Evolutionary conservation across 495 filamentous ascomycete species (phyloP), one percentile per base, ranked within the genome.

Genomic region (Immersiella caudata): DNA sequence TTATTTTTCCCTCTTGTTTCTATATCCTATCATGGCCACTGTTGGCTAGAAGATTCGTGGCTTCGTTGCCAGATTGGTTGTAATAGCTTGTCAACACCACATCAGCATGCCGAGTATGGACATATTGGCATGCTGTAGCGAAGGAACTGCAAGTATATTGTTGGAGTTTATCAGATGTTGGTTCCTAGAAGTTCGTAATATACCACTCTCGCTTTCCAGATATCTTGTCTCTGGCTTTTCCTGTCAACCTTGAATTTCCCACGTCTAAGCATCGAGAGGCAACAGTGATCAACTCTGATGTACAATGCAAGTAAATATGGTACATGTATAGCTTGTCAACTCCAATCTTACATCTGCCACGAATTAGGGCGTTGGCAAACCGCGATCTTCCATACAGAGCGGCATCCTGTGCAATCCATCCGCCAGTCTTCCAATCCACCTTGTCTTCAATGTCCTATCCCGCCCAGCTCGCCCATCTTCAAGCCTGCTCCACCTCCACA

Each of bases 31-130:
- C 12, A 1, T 40, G 63, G 24, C 35, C 0, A 50, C 35, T 56
- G 22, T 16, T 65, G 51, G 29, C 61, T 25, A 9, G 7, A 50
- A 49, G 8, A 46, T 2, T 4, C 40, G 40, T 46, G 40, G 40
- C 40, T 46, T 46, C 16, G 11, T 46, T 46, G 40, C 40, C 40
- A 46, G 40, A 2, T 46, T 46, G 29, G 40, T 46, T 46, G 40
- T 46, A 46, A 55, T 55, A n/a, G 21, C 52, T 55, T 62, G 60
- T 50, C 46, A 27, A 62, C 51, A 62, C 60, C 60, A 62, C 60
- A 60, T 29, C 57, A 60, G 57, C 26, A 36, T 26, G 54, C 54
- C 22, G 6, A 22, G 54, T 24, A 24, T 57, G 22, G 22, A 22
- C 22, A 57, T 27, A 24, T 9, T 20, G 22, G 54, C 54, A 33